phyloP scores from a whole-genome alignment of 2,329 filamentous ascomycete species.

The Phyllosticta citriasiana region DNA sequence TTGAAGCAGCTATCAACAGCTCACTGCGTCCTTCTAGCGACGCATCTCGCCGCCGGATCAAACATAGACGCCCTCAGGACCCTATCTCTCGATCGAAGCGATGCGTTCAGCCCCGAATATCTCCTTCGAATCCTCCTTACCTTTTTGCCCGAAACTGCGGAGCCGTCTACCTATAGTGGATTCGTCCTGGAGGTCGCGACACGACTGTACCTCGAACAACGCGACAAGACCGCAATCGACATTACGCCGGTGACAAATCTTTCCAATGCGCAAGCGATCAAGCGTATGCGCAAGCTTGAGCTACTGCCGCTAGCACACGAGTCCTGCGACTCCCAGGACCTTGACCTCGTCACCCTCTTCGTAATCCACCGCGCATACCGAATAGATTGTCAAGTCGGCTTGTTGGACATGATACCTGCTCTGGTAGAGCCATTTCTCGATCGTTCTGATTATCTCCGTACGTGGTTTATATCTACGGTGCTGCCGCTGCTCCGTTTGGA shows the following conservation, averaged over 20 bases:
- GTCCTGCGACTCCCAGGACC: constrained; percentile 32
- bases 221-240: constrained; percentile 37
- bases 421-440: constrained; percentile 60
- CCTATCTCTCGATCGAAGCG: constrained; percentile 47
- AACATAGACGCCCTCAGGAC: constrained; percentile 53
- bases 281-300: constrained; percentile 52
- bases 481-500: constrained; percentile 60
- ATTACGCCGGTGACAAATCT: constrained; percentile 46
- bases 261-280: constrained; percentile 54
- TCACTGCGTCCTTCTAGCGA: constrained; percentile 63
- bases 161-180: constrained; percentile 51
- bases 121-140: constrained; percentile 65
- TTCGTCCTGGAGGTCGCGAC: constrained; percentile 50
- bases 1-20: constrained; percentile 43
- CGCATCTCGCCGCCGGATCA: constrained; percentile 56
- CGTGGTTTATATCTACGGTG: constrained; percentile 59
- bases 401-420: constrained; percentile 57
- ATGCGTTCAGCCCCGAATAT: constrained; percentile 53
- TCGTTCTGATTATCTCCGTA: constrained; percentile 49
- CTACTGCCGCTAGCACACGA: constrained; percentile 48
- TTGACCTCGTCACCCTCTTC: constrained; percentile 53
- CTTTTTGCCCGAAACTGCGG: constrained; percentile 62
- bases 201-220: constrained; percentile 36
- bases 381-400: constrained; percentile 63
- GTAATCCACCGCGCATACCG: constrained; percentile 57